These are phyloP conservation scores for Acanthamoeba comandoni DNA, from an alignment of 208 protist species.

Conservation along the genomic window DNA sequence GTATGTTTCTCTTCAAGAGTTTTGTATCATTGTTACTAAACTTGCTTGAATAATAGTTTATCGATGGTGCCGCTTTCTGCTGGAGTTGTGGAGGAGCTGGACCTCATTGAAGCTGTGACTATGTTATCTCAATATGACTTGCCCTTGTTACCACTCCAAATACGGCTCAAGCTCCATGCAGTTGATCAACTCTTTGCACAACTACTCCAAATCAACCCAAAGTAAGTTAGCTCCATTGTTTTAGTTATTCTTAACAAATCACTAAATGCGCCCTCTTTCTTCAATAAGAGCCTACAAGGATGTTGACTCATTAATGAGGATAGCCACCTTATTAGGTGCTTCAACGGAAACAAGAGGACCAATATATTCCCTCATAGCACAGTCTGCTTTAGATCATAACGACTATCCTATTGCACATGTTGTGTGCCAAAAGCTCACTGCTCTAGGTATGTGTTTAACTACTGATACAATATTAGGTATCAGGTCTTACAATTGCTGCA, in stretches of 20 bases:
- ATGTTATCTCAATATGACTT: conserved; percentile 1
- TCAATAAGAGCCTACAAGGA: conserved; percentile 22
- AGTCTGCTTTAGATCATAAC: conserved; percentile 16
- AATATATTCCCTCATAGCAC: conserved; percentile 13
- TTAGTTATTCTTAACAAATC: neutral
- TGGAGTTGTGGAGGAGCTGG: neutral
- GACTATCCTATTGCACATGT: conserved; percentile 11
- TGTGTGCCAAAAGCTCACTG: conserved; percentile 14
- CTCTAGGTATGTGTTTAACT: neutral
- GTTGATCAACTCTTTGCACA: conserved; percentile 34
- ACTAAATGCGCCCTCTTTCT: neutral
- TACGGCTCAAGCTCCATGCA: conserved; percentile 29
- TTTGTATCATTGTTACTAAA: neutral
- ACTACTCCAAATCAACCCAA: conserved; percentile 11
- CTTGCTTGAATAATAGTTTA: conserved; percentile 6
- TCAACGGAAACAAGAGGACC: conserved; percentile 4
- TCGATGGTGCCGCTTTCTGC: conserved; percentile 47
- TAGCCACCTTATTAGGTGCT: conserved; percentile 19
- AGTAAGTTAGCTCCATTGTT: neutral
- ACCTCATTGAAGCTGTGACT: conserved; percentile 42
- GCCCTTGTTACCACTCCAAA: conserved; percentile 8
- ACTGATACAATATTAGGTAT: too few relatives aligned
- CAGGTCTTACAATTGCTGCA: too few relatives aligned
- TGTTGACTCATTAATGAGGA: neutral
- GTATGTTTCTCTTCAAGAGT: neutral